phyloP scores from a whole-genome alignment of 495 filamentous ascomycete genomes.

The Hypoxylon subgilvum region DNA sequence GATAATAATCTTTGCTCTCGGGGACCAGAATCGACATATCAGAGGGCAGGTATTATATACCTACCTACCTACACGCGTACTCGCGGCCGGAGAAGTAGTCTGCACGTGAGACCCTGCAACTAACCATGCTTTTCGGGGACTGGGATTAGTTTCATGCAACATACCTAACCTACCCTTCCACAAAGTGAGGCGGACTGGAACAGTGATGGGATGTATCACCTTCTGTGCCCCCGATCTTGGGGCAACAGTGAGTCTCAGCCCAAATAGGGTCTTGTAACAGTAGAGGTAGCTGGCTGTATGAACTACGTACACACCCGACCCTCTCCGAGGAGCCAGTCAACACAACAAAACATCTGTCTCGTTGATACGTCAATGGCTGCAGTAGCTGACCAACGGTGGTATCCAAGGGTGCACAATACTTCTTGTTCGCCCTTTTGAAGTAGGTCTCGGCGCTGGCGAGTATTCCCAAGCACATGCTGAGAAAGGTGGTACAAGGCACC shows the following conservation, averaged over 20 bases:
- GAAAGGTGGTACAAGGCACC: slow-evolving; percentile 23
- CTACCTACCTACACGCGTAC: too few relatives aligned
- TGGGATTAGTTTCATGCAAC: slow-evolving; percentile 23
- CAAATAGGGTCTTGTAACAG: slow-evolving; percentile 11
- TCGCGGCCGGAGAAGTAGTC: slow-evolving; percentile 1
- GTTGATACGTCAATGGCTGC: slow-evolving; percentile 38
- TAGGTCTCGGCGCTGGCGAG: slow-evolving; percentile 26
- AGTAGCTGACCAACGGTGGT: slow-evolving; percentile 22
- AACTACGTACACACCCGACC: slow-evolving; percentile 18
- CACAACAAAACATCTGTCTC: slow-evolving; percentile 4
- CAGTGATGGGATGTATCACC: slow-evolving; percentile 7
- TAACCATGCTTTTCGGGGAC: slow-evolving; percentile 3
- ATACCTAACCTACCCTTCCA: background rate
- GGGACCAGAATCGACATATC: slow-evolving; percentile 9
- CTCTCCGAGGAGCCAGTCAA: slow-evolving; percentile 7
- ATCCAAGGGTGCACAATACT: slow-evolving; percentile 16
- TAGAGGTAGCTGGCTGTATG: slow-evolving; percentile 1
- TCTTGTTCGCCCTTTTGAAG: slow-evolving; percentile 1
- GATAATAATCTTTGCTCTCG: slow-evolving; percentile 18
- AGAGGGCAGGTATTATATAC: slow-evolving; percentile 29
- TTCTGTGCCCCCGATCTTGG: slow-evolving; percentile 5
- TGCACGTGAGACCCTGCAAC: slow-evolving; percentile 19
- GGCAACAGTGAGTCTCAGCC: slow-evolving; percentile 18
- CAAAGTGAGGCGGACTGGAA: slow-evolving; percentile 29
- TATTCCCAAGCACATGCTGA: slow-evolving; percentile 13